These are phyloP conservation scores for Mycena sp. DNA, from an alignment of 1,284 basidiomycete genomes.

Conservation along the genomic window DNA sequence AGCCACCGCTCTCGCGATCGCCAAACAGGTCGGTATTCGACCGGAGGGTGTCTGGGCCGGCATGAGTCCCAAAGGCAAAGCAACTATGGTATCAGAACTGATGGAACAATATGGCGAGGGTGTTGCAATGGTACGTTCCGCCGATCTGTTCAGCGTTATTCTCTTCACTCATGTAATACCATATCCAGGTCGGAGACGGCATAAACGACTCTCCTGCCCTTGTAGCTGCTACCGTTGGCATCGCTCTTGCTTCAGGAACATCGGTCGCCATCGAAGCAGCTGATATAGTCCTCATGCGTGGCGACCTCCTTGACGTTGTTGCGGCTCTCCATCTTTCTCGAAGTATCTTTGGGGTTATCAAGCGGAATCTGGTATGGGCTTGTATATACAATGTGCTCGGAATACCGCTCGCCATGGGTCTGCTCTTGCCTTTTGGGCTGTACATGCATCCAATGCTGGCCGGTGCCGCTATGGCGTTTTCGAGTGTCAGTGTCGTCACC, in stretches of 20 bases:
- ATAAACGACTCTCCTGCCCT: conserved; percentile 99
- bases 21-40: conserved; percentile 86
- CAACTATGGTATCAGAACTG: conserved; percentile 81
- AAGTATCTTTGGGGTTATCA: conserved; percentile 92
- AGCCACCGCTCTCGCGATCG: conserved; percentile 86
- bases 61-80: conserved; percentile 95
- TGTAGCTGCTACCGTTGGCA: conserved; percentile 94
- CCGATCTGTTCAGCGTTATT: neutral
- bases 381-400: conserved; percentile 94
- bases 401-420: conserved; percentile 98
- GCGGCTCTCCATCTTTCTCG: conserved; percentile 93
- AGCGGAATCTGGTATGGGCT: conserved; percentile 91
- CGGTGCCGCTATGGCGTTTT: conserved; percentile 97
- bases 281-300: conserved; percentile 97
- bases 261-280: conserved; percentile 98
- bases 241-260: conserved; percentile 95
- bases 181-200: conserved; percentile 90
- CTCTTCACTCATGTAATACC: neutral
- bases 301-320: conserved; percentile 95
- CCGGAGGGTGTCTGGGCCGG: conserved; percentile 85
- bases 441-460: conserved; percentile 99
- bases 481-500: conserved; percentile 94
- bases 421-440: conserved; percentile 91
- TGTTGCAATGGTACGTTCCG: conserved; percentile 84
- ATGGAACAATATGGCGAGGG: conserved; percentile 75